Evolutionary conservation across 129 eudicot species (phyloP), one percentile per base, ranked within the genome.

Genomic region (Oenanthe sinensis): DNA sequence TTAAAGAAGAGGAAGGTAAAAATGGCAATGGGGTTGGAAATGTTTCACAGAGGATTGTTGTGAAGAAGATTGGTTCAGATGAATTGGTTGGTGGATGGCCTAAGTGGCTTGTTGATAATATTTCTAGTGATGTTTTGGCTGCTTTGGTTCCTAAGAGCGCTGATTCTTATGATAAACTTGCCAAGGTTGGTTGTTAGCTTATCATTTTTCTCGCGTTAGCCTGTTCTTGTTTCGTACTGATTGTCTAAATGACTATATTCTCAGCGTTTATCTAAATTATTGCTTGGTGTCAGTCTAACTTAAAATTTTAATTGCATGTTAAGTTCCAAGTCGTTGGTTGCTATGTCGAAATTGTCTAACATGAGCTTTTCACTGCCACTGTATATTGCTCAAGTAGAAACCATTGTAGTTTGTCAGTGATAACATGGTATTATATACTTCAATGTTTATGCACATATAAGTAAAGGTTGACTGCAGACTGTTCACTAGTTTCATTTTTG

Each of bases 121-220:
- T 91, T 75, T 82, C 86, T 6, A 24, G 9, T 46, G 90, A 89
- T 20, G 88, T 78, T 82, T 83, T 89, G 86, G 87, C 88, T 74
- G 87, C 86, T 46, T 84, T 91, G 86, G 90, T 82, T 30, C 84
- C 91, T 9, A 89, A 86, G 81, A 86, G 84, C 13, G 97, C 97
- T 48, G 97, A 91, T 86, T 89, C 97, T 13, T 91, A 91, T 77
- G 95, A 91, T 80, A 91, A 91, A 85, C 86, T 91, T 48, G 87
- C 91, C 22, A 91, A 91, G 97, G 97, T 91, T 45, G 69, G 93
- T 85, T 44, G 36, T 12, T 28, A 1, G 22, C 4, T 67, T 17
- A 9, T 26, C 42, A 65, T 65, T 30, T 65, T 33, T 15, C 42
- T 63, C 12, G 13, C 65, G 8, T 55, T 22, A 2, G 65, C 65